phyloP scores from a whole-genome alignment of 768 basidiomycete species.

The Pholiota molesta region DNA sequence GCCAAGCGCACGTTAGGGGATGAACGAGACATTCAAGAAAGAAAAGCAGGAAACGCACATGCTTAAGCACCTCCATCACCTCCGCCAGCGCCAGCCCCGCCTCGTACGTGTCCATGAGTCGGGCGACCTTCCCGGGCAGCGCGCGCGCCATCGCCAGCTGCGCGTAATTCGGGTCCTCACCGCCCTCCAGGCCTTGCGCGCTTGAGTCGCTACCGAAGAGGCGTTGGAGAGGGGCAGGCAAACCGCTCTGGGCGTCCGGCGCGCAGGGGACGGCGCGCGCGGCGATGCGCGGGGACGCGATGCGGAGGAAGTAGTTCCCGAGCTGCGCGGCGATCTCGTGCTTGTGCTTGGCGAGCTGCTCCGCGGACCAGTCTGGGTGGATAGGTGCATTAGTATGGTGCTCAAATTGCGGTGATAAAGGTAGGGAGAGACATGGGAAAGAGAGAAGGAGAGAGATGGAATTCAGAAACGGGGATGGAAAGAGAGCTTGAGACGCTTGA shows the following conservation, averaged over 20 bases:
- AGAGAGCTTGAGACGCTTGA: no score
- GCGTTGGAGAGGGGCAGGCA: neutral
- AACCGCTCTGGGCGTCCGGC: neutral
- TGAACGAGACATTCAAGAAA: no score
- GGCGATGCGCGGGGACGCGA: conserved; percentile 58
- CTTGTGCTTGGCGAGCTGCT: conserved; percentile 64
- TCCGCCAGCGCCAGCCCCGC: conserved; percentile 52
- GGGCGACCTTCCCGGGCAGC: conserved; percentile 33
- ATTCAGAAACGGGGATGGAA: no score
- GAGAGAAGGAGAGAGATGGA: neutral
- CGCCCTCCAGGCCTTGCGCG: no score
- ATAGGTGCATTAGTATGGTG: no score
- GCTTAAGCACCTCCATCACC: conserved; percentile 52
- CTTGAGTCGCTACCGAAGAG: no score
- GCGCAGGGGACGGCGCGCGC: conserved; percentile 13
- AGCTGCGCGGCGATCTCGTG: conserved; percentile 62
- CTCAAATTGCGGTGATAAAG: no score
- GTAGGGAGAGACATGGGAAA: neutral
- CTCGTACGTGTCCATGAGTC: conserved; percentile 46
- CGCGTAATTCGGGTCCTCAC: conserved; percentile 22
- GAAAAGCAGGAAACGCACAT: conserved; percentile 38
- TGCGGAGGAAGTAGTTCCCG: conserved; percentile 79
- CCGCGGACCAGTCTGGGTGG: conserved; percentile 74
- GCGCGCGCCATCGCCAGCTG: conserved; percentile 26
- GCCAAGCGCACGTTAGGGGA: neutral